Evolutionary conservation across 148 eudicot species (phyloP).

Genomic region (Cornus controversa): DNA sequence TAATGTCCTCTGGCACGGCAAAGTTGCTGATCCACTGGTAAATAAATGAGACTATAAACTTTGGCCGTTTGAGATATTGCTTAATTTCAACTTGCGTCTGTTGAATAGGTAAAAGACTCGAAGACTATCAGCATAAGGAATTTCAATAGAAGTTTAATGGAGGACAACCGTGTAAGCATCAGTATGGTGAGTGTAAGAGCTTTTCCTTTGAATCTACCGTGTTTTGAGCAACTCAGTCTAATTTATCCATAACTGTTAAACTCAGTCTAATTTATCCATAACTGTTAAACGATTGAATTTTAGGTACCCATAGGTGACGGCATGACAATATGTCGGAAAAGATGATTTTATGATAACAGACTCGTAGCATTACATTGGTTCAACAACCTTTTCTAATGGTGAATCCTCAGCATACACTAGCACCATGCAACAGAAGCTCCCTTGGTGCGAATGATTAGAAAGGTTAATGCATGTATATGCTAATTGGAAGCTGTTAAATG

Average conservation of each 20-base stretch:
- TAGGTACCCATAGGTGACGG: conserved; percentile 98
- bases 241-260: background rate
- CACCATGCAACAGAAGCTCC: background rate
- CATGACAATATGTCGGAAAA: conserved; percentile 89
- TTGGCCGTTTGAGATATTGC: background rate
- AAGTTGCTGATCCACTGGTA: conserved; percentile 84
- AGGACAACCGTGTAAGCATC: conserved; percentile 72
- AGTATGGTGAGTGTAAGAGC: conserved; percentile 55
- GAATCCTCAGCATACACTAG: too few species aligned
- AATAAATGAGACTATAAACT: conserved; percentile 8
- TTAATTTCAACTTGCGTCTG: conserved; percentile 8
- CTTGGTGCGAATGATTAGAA: background rate
- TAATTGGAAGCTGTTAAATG: background rate
- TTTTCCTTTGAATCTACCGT: background rate
- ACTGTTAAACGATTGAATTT: background rate
- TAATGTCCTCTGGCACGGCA: conserved; percentile 96
- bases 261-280: background rate
- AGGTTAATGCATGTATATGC: background rate
- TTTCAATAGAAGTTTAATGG: conserved; percentile 62
- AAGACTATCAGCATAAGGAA: conserved; percentile 67
- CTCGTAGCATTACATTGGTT: background rate
- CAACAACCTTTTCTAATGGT: background rate
- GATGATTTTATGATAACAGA: conserved; percentile 22
- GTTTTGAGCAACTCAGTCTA: background rate
- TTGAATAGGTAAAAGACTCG: conserved; percentile 57